Evolutionary conservation across 495 filamentous ascomycete genomes (phyloP), one percentile per base, ranked within the genome.

Genomic region (Neurospora sp.): DNA sequence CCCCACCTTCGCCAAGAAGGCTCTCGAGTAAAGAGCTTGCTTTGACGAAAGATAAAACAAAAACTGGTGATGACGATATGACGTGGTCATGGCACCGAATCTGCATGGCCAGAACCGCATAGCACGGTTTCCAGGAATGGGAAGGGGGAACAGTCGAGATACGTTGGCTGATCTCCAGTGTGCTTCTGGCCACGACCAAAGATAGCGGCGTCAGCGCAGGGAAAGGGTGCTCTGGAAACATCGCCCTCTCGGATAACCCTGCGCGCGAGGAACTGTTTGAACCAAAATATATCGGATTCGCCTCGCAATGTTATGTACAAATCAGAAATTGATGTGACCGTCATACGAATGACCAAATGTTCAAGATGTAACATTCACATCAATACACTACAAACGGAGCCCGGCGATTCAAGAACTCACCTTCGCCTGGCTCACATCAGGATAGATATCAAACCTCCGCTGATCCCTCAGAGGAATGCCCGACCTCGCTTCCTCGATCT

Each of bases 371-470:
- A 37, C 54, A 66, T 35, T 18, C 14, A 66, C 14, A 66, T 66
- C 54, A 66, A 35, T 37, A 31, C 27, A 35, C 27, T 8, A 66
- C 54, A 18, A 18, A 66, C 38, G 18, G 6, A 35, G 54, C 54
- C 31, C 54, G 70, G 62, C 74, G 79, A 77, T n/a, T 79, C 77
- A 54, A 16, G 78, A 78, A 20, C 72, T 71, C 18, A 83, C 79
- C 72, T 78, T 72, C 23, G 77, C 88, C 77, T 84, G 77, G 75
- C 89, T 92, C 38, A 99, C 89, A 88, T 99, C 95, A 16, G 93
- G 92, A 83, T 99, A 99, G 35, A 99, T 89, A 83, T 99, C 96
- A 82, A 96, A 98, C 76, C 96, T 85, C 74, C 95, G 87, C 89
- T 99, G 96, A 38, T 84, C 87, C 77, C 89, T 87, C 39, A 98